These are phyloP conservation scores for Apocynum venetum DNA, from an alignment of 257 asterid species.

Conservation along the genomic window DNA sequence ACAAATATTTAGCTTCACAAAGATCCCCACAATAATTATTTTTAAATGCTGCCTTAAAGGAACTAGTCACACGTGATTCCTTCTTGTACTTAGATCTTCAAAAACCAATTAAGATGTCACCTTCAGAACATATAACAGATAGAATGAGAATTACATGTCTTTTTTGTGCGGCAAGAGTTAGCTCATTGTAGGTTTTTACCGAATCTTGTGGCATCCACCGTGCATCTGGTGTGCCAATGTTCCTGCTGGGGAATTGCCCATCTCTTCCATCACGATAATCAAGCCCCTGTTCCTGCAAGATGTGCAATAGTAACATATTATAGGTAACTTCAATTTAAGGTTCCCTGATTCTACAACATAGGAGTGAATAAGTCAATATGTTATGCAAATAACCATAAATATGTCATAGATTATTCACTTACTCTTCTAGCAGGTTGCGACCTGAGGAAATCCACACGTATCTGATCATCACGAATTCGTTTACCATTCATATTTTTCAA, in stretches of 20 bases:
- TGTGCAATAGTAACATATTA: neutral
- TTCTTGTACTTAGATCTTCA: neutral
- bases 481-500: constrained; percentile 75
- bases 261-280: constrained; percentile 52
- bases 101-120: neutral
- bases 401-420: constrained; percentile 30
- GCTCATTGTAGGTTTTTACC: constrained; percentile 40
- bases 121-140: neutral
- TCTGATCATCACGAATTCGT: constrained; percentile 58
- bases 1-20: neutral
- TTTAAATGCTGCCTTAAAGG: neutral
- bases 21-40: neutral
- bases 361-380: neutral
- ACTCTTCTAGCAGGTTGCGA: constrained; percentile 83
- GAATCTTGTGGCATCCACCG: constrained; percentile 62
- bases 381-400: neutral
- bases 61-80: neutral
- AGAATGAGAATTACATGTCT: constrained; percentile 50
- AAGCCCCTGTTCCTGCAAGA: constrained; percentile 57
- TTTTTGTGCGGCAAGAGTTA: constrained; percentile 56
- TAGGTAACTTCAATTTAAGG: constrained; percentile 12
- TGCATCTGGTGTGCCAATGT: constrained; percentile 46
- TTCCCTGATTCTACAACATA: neutral
- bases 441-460: constrained; percentile 93
- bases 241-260: constrained; percentile 54